Evolutionary conservation across 1,284 basidiomycete species (phyloP).

Genomic region (Pseudozyma thailandica): DNA sequence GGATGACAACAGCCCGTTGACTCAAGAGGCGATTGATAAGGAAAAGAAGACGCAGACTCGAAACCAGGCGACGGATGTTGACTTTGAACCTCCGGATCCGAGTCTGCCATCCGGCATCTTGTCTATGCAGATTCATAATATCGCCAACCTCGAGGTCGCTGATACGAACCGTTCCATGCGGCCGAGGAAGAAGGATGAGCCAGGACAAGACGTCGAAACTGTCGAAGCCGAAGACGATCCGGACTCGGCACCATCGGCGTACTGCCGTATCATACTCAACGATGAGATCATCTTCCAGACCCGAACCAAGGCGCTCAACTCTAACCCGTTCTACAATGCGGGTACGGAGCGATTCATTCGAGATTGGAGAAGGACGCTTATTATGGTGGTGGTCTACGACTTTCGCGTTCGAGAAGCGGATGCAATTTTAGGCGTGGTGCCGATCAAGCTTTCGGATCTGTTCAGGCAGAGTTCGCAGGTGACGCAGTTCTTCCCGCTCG

Average conservation of each 20-base stretch:
- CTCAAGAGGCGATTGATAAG: slow-evolving; percentile 9
- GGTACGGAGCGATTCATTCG: slow-evolving; percentile 70
- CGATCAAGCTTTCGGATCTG: slow-evolving; percentile 50
- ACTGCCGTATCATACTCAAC: slow-evolving; percentile 70
- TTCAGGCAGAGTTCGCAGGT: slow-evolving; percentile 46
- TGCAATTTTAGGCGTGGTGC: slow-evolving; percentile 51
- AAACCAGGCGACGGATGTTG: slow-evolving; percentile 29
- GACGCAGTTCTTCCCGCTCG: slow-evolving; percentile 54
- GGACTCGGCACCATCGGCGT: slow-evolving; percentile 62
- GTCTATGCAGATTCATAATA: slow-evolving; percentile 55
- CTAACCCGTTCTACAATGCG: slow-evolving; percentile 70
- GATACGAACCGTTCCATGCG: slow-evolving; percentile 55
- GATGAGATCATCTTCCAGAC: slow-evolving; percentile 70
- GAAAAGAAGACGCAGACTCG: slow-evolving; percentile 36
- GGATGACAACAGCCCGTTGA: slow-evolving; percentile 14
- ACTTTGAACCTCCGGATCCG: slow-evolving; percentile 46
- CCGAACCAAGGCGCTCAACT: slow-evolving; percentile 69
- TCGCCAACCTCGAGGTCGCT: slow-evolving; percentile 66
- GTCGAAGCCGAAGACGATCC: slow-evolving; percentile 43
- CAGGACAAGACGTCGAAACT: slow-evolving; percentile 43
- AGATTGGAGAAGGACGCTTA: slow-evolving; percentile 70
- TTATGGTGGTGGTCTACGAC: slow-evolving; percentile 70
- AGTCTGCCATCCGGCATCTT: slow-evolving; percentile 41
- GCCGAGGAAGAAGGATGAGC: slow-evolving; percentile 39
- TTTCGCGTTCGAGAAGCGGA: slow-evolving; percentile 48